phyloP scores from a whole-genome alignment of 2,329 filamentous ascomycete genomes.

The Aspergillus transmontanensis region DNA sequence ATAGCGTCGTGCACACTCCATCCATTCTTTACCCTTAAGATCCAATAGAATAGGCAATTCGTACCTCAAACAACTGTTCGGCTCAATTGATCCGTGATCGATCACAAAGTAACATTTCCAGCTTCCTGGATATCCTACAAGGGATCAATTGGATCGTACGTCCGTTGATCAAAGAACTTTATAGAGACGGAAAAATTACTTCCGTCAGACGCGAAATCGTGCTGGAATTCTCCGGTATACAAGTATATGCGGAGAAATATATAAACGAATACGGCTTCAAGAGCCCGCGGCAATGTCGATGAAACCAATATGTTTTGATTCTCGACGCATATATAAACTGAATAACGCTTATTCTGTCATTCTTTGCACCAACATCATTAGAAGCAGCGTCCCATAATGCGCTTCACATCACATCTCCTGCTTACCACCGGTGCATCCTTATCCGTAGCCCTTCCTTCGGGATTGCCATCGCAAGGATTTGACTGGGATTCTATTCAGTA shows the following conservation, averaged over 20 bases:
- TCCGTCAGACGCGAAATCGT: slow-evolving; percentile 12
- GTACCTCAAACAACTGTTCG: not conserved
- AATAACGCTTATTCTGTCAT: not conserved
- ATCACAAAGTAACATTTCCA: not conserved
- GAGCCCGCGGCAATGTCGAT: not conserved
- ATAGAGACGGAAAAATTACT: slow-evolving; percentile 19
- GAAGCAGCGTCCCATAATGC: not conserved
- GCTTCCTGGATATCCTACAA: not conserved
- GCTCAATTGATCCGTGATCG: not conserved
- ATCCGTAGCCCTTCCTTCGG: slow-evolving; percentile 4
- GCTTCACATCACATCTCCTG: slow-evolving; percentile 2
- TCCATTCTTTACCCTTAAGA: not conserved
- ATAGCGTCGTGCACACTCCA: not conserved
- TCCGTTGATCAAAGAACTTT: not conserved
- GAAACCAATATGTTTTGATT: not conserved
- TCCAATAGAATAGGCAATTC: not conserved
- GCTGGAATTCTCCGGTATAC: slow-evolving; percentile 16
- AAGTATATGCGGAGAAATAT: slow-evolving; percentile 7
- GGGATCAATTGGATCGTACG: not conserved
- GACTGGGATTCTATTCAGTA: slow-evolving; percentile 20
- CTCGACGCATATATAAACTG: not conserved
- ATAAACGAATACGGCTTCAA: not conserved
- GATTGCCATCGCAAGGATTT: slow-evolving; percentile 6
- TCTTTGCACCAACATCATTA: not conserved
- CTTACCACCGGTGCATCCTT: slow-evolving; percentile 9